Percentiles rank a stretch among this genome's conserved stretches.
Evolutionary conservation across 345 rosid species (phyloP).

Genomic region (Kernera saxatilis): DNA sequence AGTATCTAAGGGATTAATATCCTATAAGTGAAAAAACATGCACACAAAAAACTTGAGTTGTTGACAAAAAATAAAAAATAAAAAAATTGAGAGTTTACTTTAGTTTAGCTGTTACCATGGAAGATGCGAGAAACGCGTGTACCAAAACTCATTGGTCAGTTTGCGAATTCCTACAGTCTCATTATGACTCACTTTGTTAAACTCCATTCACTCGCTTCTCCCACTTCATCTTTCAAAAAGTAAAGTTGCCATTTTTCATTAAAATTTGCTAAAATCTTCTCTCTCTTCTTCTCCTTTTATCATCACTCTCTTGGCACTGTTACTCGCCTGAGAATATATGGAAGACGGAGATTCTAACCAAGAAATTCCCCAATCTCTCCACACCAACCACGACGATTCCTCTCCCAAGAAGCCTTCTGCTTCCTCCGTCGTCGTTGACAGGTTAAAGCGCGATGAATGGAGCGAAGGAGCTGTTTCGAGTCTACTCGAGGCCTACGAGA

Average conservation of each 20-base stretch:
- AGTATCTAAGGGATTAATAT: no score
- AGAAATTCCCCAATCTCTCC: slow-evolving; percentile 18
- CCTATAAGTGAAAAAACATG: no score
- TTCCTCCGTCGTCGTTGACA: slow-evolving; percentile 39
- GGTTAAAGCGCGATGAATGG: slow-evolving; percentile 93
- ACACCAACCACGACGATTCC: background rate
- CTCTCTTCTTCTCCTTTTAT: slow-evolving; percentile 4
- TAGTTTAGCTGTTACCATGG: no score
- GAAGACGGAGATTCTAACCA: slow-evolving; percentile 48
- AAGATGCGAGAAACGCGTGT: slow-evolving; percentile 24
- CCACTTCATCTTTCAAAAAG: background rate
- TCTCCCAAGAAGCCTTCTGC: slow-evolving; percentile 22
- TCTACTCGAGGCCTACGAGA: slow-evolving; percentile 88
- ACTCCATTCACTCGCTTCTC: slow-evolving; percentile 16
- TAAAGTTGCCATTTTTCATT: background rate
- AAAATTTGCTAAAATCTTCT: background rate
- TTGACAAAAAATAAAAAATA: no score
- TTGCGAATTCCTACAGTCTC: slow-evolving; percentile 2
- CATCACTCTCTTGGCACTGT: slow-evolving; percentile 9
- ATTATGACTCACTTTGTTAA: slow-evolving; percentile 13
- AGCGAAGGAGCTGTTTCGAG: slow-evolving; percentile 93
- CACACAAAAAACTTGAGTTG: background rate
- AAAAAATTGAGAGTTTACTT: no score
- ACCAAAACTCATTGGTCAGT: slow-evolving; percentile 14
- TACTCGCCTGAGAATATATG: slow-evolving; percentile 43